Conservation (phyloP, 1,284 basidiomycete species). For the Tilletia caries region DNA sequence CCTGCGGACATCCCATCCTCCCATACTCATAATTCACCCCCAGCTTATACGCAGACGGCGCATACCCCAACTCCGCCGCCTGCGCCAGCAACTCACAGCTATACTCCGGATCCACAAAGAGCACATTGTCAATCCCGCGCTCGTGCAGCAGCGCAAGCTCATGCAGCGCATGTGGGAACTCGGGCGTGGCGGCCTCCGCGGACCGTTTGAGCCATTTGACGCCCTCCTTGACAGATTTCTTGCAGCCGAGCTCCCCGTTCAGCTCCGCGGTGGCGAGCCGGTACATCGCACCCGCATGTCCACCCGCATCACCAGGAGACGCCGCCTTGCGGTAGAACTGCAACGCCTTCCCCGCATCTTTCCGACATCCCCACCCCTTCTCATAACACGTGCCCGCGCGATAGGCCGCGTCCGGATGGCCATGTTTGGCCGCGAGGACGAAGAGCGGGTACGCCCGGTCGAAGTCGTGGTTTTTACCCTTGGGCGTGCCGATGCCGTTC, state of each 20-base stretch:
- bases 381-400: constrained; percentile 96
- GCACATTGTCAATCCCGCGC: constrained; percentile 88
- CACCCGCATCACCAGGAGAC: constrained; percentile 60
- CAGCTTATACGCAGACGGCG: constrained; percentile 88
- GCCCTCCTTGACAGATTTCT: constrained; percentile 85
- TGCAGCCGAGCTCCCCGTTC: constrained; percentile 86
- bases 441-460: constrained; percentile 95
- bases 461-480: constrained; percentile 85
- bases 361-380: constrained; percentile 95
- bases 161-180: constrained; percentile 94
- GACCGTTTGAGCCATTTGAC: constrained; percentile 98
- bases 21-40: constrained; percentile 99
- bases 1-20: constrained; percentile 97
- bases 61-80: constrained; percentile 91
- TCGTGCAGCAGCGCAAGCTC: constrained; percentile 92
- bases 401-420: constrained; percentile 93
- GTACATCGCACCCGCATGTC: constrained; percentile 94
- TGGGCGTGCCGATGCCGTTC: constrained; percentile 84
- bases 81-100: constrained; percentile 89
- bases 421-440: constrained; percentile 92
- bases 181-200: constrained; percentile 71
- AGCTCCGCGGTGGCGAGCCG: constrained; percentile 92
- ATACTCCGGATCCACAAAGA: constrained; percentile 95
- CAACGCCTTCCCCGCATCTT: constrained; percentile 85
- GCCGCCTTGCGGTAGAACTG: constrained; percentile 89